These are phyloP conservation scores for Kodamaea jinghongensis DNA, from an alignment of 805 yeast genomes.

Conservation along the genomic window DNA sequence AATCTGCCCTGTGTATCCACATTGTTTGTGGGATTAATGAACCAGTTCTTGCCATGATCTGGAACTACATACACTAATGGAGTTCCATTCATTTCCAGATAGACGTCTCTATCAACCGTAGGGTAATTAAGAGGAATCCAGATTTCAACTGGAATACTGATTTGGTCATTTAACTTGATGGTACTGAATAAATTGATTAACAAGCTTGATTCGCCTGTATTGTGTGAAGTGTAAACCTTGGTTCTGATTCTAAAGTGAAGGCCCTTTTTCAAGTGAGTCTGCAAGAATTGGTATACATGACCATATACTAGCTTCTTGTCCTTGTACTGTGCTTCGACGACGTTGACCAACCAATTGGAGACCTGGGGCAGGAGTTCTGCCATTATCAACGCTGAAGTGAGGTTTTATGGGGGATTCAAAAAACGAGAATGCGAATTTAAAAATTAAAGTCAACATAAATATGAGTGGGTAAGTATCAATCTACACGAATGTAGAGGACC, in stretches of 20 bases:
- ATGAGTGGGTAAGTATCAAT: constrained; percentile 47
- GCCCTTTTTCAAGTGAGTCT: constrained; percentile 36
- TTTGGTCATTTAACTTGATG: constrained; percentile 31
- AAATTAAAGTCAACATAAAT: constrained; percentile 5
- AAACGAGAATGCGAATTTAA: constrained; percentile 1
- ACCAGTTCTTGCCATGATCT: constrained; percentile 39
- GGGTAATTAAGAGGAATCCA: constrained; percentile 83
- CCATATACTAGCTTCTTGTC: constrained; percentile 59
- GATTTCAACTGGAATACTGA: constrained; percentile 52
- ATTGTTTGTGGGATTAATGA: constrained; percentile 56
- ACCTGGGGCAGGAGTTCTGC: constrained; percentile 20
- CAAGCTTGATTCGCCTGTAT: constrained; percentile 57
- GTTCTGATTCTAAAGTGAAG: constrained; percentile 65
- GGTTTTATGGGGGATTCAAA: not conserved
- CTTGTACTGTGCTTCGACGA: constrained; percentile 50
- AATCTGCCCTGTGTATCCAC: constrained; percentile 71
- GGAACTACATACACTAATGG: constrained; percentile 69
- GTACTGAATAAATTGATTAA: constrained; percentile 65
- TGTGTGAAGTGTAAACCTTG: constrained; percentile 45
- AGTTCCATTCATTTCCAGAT: constrained; percentile 31
- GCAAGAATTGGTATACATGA: constrained; percentile 58
- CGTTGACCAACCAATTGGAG: constrained; percentile 40
- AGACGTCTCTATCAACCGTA: not conserved
- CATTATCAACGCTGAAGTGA: not conserved
- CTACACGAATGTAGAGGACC: too few relatives aligned